Conservation (phyloP, 306 rosid genomes). For the Castanea crenata region DNA sequence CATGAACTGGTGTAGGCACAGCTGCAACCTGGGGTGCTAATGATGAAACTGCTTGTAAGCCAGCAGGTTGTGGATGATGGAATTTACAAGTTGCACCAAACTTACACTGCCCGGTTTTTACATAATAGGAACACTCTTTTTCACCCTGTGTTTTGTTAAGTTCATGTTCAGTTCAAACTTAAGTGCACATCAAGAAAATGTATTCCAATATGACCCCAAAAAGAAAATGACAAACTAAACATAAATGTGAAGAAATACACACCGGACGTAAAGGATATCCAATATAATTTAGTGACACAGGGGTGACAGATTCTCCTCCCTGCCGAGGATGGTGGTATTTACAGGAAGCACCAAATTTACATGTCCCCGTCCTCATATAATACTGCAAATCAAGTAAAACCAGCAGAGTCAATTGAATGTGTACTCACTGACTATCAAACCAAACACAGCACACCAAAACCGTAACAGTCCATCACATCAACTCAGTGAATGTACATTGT, state of each 20-base stretch:
- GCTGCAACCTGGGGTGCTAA: slow-evolving; percentile 60
- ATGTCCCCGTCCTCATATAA: slow-evolving; percentile 71
- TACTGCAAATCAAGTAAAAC: slow-evolving; percentile 56
- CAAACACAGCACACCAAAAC: slow-evolving; percentile 22
- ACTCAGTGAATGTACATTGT: slow-evolving; percentile 7
- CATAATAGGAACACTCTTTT: slow-evolving; percentile 94
- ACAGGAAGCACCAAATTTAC: slow-evolving; percentile 87
- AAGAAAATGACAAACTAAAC: neutral
- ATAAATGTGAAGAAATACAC: slow-evolving; percentile 30
- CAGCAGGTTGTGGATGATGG: slow-evolving; percentile 86
- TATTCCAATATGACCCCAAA: slow-evolving; percentile 13
- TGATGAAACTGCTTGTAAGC: slow-evolving; percentile 53
- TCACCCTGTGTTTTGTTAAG: slow-evolving; percentile 68
- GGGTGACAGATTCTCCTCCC: slow-evolving; percentile 48
- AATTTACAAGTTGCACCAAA: slow-evolving; percentile 90
- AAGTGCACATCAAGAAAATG: slow-evolving; percentile 7
- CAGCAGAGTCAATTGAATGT: slow-evolving; percentile 26
- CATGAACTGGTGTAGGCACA: slow-evolving; percentile 42
- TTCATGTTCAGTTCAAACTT: slow-evolving; percentile 15
- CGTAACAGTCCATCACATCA: neutral
- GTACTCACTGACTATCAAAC: slow-evolving; percentile 18
- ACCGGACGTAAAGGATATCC: slow-evolving; percentile 68
- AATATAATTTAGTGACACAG: slow-evolving; percentile 59
- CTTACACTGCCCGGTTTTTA: slow-evolving; percentile 94
- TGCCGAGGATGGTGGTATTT: slow-evolving; percentile 91